Conservation (phyloP, 148 eudicot genomes). For the Spergularia marina region DNA sequence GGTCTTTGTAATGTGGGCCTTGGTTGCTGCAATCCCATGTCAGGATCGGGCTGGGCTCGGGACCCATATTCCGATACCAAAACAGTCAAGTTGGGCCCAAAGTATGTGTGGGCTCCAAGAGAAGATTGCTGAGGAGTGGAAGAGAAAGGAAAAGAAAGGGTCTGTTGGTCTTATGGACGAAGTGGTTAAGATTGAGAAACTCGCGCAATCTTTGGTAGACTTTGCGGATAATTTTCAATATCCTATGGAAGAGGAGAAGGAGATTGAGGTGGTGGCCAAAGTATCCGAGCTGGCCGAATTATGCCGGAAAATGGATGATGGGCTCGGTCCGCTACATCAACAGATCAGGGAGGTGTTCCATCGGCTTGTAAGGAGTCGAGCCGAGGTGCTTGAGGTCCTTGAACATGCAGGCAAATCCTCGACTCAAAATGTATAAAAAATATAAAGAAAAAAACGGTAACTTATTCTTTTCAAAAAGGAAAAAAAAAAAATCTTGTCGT, state of each 20-base stretch:
- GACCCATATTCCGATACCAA: conserved; percentile 63
- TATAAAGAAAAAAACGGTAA: neutral
- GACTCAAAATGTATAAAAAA: conserved; percentile 33
- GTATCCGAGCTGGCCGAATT: conserved; percentile 66
- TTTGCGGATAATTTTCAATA: conserved; percentile 54
- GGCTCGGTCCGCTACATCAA: conserved; percentile 59
- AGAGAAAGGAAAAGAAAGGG: conserved; percentile 86
- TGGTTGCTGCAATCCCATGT: conserved; percentile 86
- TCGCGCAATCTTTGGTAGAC: conserved; percentile 45
- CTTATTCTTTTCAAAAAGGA: neutral
- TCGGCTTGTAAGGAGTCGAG: conserved; percentile 75
- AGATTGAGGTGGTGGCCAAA: conserved; percentile 52
- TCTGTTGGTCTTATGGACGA: conserved; percentile 72
- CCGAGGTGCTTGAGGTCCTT: conserved; percentile 64
- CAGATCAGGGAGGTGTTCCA: conserved; percentile 87
- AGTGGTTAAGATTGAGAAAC: conserved; percentile 56
- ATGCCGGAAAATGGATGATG: conserved; percentile 74
- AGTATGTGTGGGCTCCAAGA: conserved; percentile 60
- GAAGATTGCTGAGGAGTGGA: conserved; percentile 89
- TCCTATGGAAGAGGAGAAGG: conserved; percentile 66
- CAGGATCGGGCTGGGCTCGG: conserved; percentile 72
- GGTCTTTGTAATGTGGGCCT: conserved; percentile 75
- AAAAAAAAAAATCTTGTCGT: neutral
- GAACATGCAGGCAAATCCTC: conserved; percentile 62
- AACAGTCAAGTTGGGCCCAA: conserved; percentile 63